Conservation (phyloP, 1,139 yeast species). For the Hyphopichia burtonii region DNA sequence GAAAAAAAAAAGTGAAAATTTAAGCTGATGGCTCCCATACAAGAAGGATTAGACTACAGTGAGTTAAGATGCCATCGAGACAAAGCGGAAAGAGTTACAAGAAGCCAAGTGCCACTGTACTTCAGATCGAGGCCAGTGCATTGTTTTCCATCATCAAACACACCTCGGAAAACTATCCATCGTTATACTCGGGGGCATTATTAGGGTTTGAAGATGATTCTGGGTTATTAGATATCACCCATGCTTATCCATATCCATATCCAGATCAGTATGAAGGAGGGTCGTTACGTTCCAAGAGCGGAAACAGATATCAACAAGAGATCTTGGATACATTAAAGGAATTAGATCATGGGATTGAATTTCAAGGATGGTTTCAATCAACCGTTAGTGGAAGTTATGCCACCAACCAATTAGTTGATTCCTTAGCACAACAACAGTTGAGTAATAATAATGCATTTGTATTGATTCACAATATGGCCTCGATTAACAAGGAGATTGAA, state of each 20-base stretch:
- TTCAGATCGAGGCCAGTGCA: conserved; percentile 56
- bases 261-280: conserved; percentile 57
- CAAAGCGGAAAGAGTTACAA: conserved; percentile 23
- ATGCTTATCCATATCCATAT: conserved; percentile 63
- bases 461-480: conserved; percentile 70
- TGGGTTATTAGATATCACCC: conserved; percentile 52
- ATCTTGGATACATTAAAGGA: conserved; percentile 60
- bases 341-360: conserved; percentile 68
- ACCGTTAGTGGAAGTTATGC: conserved; percentile 69
- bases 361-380: conserved; percentile 83
- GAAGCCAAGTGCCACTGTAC: conserved; percentile 44
- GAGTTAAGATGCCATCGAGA: conserved; percentile 4
- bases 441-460: conserved; percentile 65
- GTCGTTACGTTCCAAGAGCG: conserved; percentile 56
- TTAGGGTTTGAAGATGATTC: conserved; percentile 71
- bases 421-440: conserved; percentile 65
- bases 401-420: conserved; percentile 64
- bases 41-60: too few species aligned
- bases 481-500: conserved; percentile 63
- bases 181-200: conserved; percentile 71
- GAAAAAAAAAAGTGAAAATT: neutral
- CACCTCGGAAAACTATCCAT: conserved; percentile 67
- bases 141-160: conserved; percentile 73
- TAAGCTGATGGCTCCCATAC: neutral
- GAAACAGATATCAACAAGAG: conserved; percentile 69